Conservation (phyloP, 2,329 filamentous ascomycete genomes). For the Xylariales sp. region DNA sequence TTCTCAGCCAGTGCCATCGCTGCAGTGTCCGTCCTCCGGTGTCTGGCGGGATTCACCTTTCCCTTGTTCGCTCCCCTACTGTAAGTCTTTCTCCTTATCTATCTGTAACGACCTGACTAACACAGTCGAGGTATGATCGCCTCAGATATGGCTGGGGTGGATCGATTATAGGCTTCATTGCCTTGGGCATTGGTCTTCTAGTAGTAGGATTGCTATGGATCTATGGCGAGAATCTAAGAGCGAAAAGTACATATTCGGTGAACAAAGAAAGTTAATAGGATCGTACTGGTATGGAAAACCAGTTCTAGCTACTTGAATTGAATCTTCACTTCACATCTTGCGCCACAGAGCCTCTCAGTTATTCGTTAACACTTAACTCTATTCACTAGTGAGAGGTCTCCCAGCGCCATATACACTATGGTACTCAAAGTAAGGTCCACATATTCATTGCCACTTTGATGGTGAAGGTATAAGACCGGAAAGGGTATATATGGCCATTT, state of each 20-base stretch:
- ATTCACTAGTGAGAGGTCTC: too few relatives aligned
- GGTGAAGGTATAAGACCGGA: too few relatives aligned
- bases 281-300: too few relatives aligned
- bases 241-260: not conserved
- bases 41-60: not conserved
- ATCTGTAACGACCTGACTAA: not conserved
- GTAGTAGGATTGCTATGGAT: constrained; percentile 1
- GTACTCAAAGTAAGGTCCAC: too few relatives aligned
- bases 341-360: too few relatives aligned
- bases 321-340: too few relatives aligned
- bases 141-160: not conserved
- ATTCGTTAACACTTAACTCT: too few relatives aligned
- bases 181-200: not conserved
- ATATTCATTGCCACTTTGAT: too few relatives aligned
- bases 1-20: not conserved
- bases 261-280: not conserved
- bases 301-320: too few relatives aligned
- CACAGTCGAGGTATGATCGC: not conserved
- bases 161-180: not conserved
- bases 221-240: not conserved
- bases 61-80: not conserved
- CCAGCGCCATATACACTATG: too few relatives aligned
- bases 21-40: not conserved
- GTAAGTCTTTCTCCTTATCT: not conserved
- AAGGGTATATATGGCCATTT: too few relatives aligned